phyloP scores from a whole-genome alignment of 2,329 filamentous ascomycete genomes.

The Macrophomina phaseolina region DNA sequence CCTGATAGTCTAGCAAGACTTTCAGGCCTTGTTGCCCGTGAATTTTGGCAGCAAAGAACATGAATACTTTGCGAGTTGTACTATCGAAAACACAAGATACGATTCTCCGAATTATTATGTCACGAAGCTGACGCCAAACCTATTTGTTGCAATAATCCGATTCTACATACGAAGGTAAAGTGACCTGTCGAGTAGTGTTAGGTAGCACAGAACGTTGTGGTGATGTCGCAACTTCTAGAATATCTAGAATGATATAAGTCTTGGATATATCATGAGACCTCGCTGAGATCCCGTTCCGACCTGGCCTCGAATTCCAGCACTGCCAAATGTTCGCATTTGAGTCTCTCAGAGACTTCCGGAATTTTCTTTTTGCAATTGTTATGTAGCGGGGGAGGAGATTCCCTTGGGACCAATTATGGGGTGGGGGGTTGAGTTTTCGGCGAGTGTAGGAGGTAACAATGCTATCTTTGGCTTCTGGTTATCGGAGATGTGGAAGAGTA shows the following conservation, averaged over 20 bases:
- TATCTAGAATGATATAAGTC: neutral
- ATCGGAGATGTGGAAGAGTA: neutral
- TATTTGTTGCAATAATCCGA: too few species aligned
- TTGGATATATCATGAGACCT: too few species aligned
- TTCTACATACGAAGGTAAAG: too few species aligned
- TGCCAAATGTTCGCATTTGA: constrained; percentile 1
- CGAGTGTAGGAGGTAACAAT: neutral
- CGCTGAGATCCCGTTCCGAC: neutral
- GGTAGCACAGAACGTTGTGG: neutral
- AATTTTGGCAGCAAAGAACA: too few species aligned
- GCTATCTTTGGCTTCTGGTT: neutral
- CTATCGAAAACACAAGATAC: too few species aligned
- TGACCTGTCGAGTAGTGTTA: too few species aligned
- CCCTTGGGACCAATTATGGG: neutral
- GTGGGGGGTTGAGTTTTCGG: neutral
- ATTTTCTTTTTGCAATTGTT: neutral
- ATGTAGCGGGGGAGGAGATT: neutral
- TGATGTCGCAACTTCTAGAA: neutral
- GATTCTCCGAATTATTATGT: too few species aligned
- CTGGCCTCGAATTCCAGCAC: neutral
- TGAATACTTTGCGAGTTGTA: too few species aligned
- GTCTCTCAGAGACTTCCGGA: neutral
- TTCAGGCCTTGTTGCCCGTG: too few species aligned
- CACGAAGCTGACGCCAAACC: too few species aligned
- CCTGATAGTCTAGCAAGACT: too few species aligned